Conservation (phyloP, 176 grass and related monocot species). For the Oropetium thomaeum region DNA sequence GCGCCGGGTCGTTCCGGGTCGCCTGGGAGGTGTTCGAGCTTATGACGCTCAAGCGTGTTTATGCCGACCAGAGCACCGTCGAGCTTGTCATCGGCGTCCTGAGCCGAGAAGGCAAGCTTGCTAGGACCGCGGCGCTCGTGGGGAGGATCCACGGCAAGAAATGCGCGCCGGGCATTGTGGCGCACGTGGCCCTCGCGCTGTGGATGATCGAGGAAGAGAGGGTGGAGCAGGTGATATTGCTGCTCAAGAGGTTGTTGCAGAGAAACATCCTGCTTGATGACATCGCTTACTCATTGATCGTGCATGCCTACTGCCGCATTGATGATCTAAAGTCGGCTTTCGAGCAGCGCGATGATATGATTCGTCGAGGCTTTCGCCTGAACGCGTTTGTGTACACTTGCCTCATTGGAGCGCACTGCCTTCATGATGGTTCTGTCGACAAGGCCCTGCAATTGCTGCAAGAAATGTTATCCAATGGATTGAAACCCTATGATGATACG, state of each 20-base stretch:
- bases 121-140: slow-evolving; percentile 32
- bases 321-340: slow-evolving; percentile 47
- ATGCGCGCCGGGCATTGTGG: slow-evolving; percentile 41
- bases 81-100: slow-evolving; percentile 66
- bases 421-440: slow-evolving; percentile 16
- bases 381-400: slow-evolving; percentile 81
- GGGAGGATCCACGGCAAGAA: slow-evolving; percentile 63
- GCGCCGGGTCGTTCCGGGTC: slow-evolving; percentile 32
- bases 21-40: slow-evolving; percentile 91
- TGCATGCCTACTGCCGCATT: slow-evolving; percentile 45
- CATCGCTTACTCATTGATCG: slow-evolving; percentile 52
- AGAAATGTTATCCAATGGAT: slow-evolving; percentile 65
- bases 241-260: slow-evolving; percentile 79
- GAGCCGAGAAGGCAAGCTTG: slow-evolving; percentile 59
- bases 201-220: slow-evolving; percentile 57
- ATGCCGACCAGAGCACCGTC: slow-evolving; percentile 60
- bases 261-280: slow-evolving; percentile 71
- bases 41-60: slow-evolving; percentile 74
- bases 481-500: slow-evolving; percentile 70
- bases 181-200: slow-evolving; percentile 40
- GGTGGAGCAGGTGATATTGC: slow-evolving; percentile 53
- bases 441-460: slow-evolving; percentile 39
- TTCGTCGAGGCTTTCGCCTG: slow-evolving; percentile 38
- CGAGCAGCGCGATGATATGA: slow-evolving; percentile 48
- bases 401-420: slow-evolving; percentile 47